Conservation (phyloP, 2,329 filamentous ascomycete genomes). For the Claviceps cyperi region DNA sequence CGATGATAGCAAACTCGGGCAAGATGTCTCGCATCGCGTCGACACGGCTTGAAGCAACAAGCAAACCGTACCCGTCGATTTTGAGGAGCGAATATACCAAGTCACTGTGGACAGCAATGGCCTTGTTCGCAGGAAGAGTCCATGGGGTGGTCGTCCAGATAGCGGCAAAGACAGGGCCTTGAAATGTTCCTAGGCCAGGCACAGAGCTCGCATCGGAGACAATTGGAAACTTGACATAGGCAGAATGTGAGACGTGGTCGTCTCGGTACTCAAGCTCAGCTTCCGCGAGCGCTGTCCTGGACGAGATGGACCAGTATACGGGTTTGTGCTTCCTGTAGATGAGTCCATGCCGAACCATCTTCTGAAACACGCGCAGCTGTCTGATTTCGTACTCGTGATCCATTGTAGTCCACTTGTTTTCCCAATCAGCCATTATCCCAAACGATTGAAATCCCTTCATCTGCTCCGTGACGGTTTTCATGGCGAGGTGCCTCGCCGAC, state of each 20-base stretch:
- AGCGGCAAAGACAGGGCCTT: constrained; percentile 53
- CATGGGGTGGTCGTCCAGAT: constrained; percentile 98
- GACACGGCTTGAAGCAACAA: constrained; percentile 60
- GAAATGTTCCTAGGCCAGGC: constrained; percentile 22
- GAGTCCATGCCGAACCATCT: constrained; percentile 57
- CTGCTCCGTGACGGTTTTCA: constrained; percentile 54
- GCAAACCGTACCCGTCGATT: constrained; percentile 40
- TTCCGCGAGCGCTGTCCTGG: constrained; percentile 65
- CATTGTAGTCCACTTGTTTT: constrained; percentile 65
- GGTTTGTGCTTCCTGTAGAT: constrained; percentile 70
- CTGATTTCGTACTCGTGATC: constrained; percentile 58
- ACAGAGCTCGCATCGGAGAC: constrained; percentile 22
- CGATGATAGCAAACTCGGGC: constrained; percentile 38
- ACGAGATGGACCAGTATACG: constrained; percentile 77
- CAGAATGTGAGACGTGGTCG: constrained; percentile 53
- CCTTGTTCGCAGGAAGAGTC: constrained; percentile 87
- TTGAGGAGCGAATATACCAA: constrained; percentile 59
- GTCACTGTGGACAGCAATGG: constrained; percentile 66
- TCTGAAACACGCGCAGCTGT: constrained; percentile 61
- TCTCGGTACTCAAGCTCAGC: constrained; percentile 76
- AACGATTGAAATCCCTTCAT: constrained; percentile 60
- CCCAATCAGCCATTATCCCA: constrained; percentile 73
- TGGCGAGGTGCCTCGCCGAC: constrained; percentile 51
- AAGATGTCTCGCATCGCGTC: constrained; percentile 38
- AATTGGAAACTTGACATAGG: constrained; percentile 71